phyloP scores from a whole-genome alignment of 192 early-diverging fungal species.

The Phlyctochytrium planicorne region DNA sequence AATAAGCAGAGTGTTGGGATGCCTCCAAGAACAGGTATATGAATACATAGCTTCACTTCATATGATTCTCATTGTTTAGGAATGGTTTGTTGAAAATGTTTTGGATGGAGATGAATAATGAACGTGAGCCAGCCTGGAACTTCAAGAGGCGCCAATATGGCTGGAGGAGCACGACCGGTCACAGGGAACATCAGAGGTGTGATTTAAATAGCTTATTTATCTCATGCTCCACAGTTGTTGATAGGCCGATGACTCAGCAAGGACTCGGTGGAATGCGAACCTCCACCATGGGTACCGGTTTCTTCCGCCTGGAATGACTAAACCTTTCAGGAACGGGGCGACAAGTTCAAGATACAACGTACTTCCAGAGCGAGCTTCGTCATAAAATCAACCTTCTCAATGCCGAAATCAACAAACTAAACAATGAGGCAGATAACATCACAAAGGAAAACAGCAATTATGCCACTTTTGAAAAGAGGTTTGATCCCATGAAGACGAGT shows the following conservation, averaged over 20 bases:
- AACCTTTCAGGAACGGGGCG: slow-evolving; percentile 32
- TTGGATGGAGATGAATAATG: too few relatives aligned
- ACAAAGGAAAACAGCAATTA: slow-evolving; percentile 52
- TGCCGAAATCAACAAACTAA: slow-evolving; percentile 45
- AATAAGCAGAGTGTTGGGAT: too few relatives aligned
- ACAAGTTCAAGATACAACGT: slow-evolving; percentile 53
- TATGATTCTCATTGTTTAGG: too few relatives aligned
- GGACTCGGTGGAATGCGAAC: slow-evolving; percentile 55
- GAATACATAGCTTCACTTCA: too few relatives aligned
- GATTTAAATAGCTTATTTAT: slow-evolving; percentile 13
- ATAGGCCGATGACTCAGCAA: slow-evolving; percentile 63
- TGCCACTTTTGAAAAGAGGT: slow-evolving; percentile 55
- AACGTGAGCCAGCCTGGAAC: slow-evolving; percentile 4
- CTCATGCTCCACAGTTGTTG: slow-evolving; percentile 24
- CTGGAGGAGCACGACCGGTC: slow-evolving; percentile 34
- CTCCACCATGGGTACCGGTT: slow-evolving; percentile 18
- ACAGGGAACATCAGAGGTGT: slow-evolving; percentile 19
- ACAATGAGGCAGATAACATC: slow-evolving; percentile 43
- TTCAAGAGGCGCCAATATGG: slow-evolving; percentile 13
- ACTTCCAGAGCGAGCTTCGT: slow-evolving; percentile 54
- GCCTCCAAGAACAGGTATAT: too few relatives aligned
- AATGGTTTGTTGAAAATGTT: too few relatives aligned
- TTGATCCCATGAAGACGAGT: slow-evolving; percentile 1
- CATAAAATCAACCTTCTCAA: slow-evolving; percentile 46
- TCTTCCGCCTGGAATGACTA: background rate